Base-by-base conservation (phyloP, 2,329 filamentous ascomycete genomes). In the Microdochium trichocladiopsis region DNA sequence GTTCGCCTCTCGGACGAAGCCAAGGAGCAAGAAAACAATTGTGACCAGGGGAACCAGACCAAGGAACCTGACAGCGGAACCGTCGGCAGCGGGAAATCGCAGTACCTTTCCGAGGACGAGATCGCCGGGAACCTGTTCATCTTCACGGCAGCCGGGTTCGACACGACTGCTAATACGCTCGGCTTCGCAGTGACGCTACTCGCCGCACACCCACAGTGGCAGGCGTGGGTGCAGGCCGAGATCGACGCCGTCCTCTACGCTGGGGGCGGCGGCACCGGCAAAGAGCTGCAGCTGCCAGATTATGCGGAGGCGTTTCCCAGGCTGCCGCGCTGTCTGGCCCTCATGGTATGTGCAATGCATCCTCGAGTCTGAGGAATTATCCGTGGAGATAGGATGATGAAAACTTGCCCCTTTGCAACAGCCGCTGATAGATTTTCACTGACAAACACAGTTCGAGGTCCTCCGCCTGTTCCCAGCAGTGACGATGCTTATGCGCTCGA, bases 121-220 rank as follows among this genome's bases (percentile, higher is more conserved):
- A 37, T 37, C 33, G 33, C 33, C 6, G 50, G 59, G n/a, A 77
- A 76, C 53, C 58, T 77, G 6, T 77, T 72, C 61, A 61, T 75
- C 31, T 74, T 77, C 57, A 76, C 66, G 9, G 62, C 64, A 2
- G 74, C 74, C 4, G 75, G 75, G 2, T 73, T 74, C 55, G 72
- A 79, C 54, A 75, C 73, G 0, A 77, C 75, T 1, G 74, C 76
- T 2, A 76, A 75, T 50, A 75, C 74, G 0, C 66, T 81, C 47
- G 67, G 72, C 1, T 82, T 74, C 55, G 71, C 74, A 2, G 57
- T 79, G n/a, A 67, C 69, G 1, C 60, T 78, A 4, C 65, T 81
- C 1, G 70, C 75, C 1, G 60, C 68, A 1, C 63, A 77, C 53
- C 74, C 75, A 0, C 60, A 75, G 50, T 73, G n/a, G n/a, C n/a